A percentile compares a stretch with the other conserved stretches of the same genome.
phyloP scores from a whole-genome alignment of 441 rosid genomes.

The Arabidopsis hybrid region DNA sequence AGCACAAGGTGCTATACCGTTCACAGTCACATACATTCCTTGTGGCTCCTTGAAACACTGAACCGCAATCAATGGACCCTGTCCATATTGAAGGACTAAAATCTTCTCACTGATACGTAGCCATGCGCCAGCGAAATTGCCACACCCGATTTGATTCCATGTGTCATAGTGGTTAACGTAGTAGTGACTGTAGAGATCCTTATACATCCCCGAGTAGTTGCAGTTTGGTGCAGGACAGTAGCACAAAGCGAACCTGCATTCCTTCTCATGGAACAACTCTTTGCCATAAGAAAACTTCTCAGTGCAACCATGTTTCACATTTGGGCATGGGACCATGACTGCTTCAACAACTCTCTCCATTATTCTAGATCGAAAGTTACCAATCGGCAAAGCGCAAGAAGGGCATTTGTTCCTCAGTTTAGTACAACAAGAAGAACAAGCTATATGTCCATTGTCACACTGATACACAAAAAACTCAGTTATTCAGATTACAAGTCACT shows the following conservation, averaged over 20 bases:
- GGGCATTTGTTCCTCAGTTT: conserved; percentile 19
- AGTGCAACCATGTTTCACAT: conserved; percentile 43
- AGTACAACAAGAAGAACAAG: conserved; percentile 53
- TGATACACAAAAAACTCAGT: conserved; percentile 8
- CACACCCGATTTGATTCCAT: conserved; percentile 19
- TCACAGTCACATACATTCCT: neutral
- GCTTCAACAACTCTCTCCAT: conserved; percentile 7
- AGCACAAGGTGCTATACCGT: neutral
- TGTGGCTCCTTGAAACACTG: neutral
- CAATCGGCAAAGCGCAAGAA: conserved; percentile 55
- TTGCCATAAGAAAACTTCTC: conserved; percentile 42
- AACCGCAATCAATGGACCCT: neutral
- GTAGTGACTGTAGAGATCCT: conserved; percentile 48
- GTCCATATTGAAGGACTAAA: neutral
- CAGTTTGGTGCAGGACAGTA: conserved; percentile 53
- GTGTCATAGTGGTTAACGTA: conserved; percentile 33
- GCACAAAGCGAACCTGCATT: conserved; percentile 48
- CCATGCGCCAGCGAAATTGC: neutral
- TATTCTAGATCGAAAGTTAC: conserved; percentile 57
- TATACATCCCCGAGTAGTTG: conserved; percentile 43
- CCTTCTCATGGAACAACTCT: conserved; percentile 48
- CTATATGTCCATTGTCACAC: conserved; percentile 71
- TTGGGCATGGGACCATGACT: conserved; percentile 42
- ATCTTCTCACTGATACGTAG: neutral
- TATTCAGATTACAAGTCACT: neutral